Conservation (phyloP, 768 basidiomycete genomes). For the Tubosaeta sp. region DNA sequence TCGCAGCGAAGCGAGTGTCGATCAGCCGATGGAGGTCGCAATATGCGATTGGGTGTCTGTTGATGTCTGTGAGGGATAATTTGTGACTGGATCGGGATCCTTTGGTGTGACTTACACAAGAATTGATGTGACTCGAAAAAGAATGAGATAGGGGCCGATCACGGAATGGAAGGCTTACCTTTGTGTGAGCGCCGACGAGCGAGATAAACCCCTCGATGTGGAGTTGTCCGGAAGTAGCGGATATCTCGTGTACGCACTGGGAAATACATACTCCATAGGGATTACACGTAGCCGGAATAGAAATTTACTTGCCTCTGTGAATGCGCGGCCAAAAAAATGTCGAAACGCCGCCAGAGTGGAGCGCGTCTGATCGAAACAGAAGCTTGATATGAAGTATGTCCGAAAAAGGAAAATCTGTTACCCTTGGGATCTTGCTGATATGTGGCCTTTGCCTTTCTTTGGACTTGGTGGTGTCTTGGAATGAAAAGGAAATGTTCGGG, state of each 20-base stretch:
- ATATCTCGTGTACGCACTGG: conserved; percentile 68
- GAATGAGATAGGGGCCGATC: conserved; percentile 18
- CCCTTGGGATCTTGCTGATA: conserved; percentile 64
- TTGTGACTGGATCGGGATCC: conserved; percentile 1
- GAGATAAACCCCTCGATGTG: conserved; percentile 81
- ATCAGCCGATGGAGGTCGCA: conserved; percentile 69
- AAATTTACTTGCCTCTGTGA: conserved; percentile 54
- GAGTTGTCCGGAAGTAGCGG: conserved; percentile 44
- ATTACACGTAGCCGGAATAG: conserved; percentile 2
- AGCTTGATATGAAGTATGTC: conserved; percentile 7
- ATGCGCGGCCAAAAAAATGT: conserved; percentile 66
- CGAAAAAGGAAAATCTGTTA: conserved; percentile 29
- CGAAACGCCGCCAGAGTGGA: conserved; percentile 67
- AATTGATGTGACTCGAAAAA: conserved; percentile 71
- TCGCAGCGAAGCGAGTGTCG: conserved; percentile 59
- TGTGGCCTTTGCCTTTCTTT: conserved; percentile 31
- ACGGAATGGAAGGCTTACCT: conserved; percentile 41
- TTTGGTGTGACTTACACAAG: conserved; percentile 55
- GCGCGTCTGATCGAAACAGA: conserved; percentile 45
- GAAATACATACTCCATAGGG: conserved; percentile 15
- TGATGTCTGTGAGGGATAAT: conserved; percentile 55
- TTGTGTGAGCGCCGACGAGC: conserved; percentile 67
- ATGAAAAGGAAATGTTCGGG: conserved; percentile 61
- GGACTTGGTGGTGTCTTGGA: conserved; percentile 51
- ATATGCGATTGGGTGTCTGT: conserved; percentile 61